Percentiles rank a stretch among this genome's conserved stretches.
Evolutionary conservation across 352 stramenopile genomes (phyloP).

Genomic region (Lagenidium giganteum): DNA sequence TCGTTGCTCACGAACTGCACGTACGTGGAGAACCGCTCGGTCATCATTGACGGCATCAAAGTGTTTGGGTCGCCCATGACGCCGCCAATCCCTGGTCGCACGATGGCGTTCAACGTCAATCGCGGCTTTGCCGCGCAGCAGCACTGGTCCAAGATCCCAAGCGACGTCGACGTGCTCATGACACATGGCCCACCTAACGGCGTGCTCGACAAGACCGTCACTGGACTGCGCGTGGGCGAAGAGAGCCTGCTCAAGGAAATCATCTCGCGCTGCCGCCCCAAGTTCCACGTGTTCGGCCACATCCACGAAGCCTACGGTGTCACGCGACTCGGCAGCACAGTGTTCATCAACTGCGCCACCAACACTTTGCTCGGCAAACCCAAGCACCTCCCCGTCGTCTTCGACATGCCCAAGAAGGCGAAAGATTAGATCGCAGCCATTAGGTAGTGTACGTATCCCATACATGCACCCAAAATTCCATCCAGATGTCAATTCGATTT

Average conservation of each 20-base stretch:
- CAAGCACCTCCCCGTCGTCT: slow-evolving; percentile 60
- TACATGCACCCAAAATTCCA: too few relatives aligned
- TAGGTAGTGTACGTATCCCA: too few relatives aligned
- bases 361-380: slow-evolving; percentile 58
- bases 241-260: slow-evolving; percentile 77
- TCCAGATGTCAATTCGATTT: too few relatives aligned
- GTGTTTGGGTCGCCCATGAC: slow-evolving; percentile 81
- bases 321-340: slow-evolving; percentile 63
- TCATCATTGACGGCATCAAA: slow-evolving; percentile 67
- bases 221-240: slow-evolving; percentile 67
- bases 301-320: slow-evolving; percentile 89
- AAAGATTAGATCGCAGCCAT: too few relatives aligned
- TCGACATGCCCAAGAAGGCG: slow-evolving; percentile 70
- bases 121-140: slow-evolving; percentile 56
- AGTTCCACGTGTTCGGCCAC: slow-evolving; percentile 90
- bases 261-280: slow-evolving; percentile 68
- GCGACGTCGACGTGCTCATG: slow-evolving; percentile 82
- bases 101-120: slow-evolving; percentile 70
- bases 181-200: slow-evolving; percentile 88
- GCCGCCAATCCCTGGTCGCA: slow-evolving; percentile 50
- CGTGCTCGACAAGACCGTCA: slow-evolving; percentile 71
- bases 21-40: slow-evolving; percentile 70
- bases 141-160: slow-evolving; percentile 66
- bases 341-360: slow-evolving; percentile 87
- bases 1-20: slow-evolving; percentile 61